These are phyloP conservation scores for Xanthoconium separans DNA, from an alignment of 1,284 basidiomycete species.

Conservation along the genomic window DNA sequence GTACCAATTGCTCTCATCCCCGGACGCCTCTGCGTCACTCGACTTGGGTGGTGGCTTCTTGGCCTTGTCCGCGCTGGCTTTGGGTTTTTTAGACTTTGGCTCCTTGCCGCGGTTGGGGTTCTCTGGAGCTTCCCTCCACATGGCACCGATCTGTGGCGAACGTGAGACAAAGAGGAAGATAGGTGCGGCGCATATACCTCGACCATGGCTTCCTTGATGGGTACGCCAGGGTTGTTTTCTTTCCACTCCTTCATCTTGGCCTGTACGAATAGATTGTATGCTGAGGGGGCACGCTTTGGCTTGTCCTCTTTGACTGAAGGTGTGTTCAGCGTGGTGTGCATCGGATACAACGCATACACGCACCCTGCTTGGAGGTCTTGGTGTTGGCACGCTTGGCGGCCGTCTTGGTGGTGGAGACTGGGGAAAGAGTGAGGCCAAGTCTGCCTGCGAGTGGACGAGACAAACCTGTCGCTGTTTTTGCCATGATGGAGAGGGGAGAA, in stretches of 20 bases:
- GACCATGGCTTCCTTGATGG: conserved; percentile 51
- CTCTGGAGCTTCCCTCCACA: conserved; percentile 57
- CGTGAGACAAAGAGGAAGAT: conserved; percentile 11
- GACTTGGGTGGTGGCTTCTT: conserved; percentile 22
- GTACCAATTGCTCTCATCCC: conserved; percentile 25
- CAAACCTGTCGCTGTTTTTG: conserved; percentile 37
- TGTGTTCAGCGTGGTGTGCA: background rate
- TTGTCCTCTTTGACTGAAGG: conserved; percentile 41
- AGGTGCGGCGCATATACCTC: conserved; percentile 37
- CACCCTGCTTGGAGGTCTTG: conserved; percentile 37
- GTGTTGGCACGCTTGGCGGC: conserved; percentile 50
- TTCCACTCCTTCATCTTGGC: conserved; percentile 54
- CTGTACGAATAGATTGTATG: conserved; percentile 55
- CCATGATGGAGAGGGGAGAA: conserved; percentile 27
- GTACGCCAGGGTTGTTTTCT: conserved; percentile 47
- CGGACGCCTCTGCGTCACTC: conserved; percentile 26
- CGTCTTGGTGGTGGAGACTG: conserved; percentile 50
- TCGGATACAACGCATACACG: conserved; percentile 3
- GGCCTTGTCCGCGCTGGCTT: conserved; percentile 29
- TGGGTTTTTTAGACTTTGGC: conserved; percentile 41
- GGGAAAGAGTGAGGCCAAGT: background rate
- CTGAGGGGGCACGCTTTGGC: conserved; percentile 50
- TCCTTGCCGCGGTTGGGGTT: conserved; percentile 58
- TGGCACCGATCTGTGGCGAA: conserved; percentile 43
- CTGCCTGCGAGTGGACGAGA: too few relatives aligned